Base-by-base conservation (phyloP, 1,139 yeast species). In the Scheffersomyces parashehatae region DNA sequence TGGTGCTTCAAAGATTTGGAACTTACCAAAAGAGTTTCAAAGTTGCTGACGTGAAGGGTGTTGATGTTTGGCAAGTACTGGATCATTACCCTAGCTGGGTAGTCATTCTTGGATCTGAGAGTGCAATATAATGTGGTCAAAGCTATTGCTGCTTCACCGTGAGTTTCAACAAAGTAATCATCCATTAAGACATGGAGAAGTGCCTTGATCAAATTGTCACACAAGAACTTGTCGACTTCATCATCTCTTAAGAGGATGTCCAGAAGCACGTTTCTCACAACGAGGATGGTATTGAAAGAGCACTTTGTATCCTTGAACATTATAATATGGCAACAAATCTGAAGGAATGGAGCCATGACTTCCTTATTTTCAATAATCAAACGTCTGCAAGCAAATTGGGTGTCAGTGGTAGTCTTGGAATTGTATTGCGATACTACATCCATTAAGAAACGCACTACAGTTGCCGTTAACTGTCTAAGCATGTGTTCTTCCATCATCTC, bases 401-500 rank as follows among this genome's bases (percentile, higher is more conserved):
- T 80, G 37, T 81, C 81, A 12, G 74, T 68, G 30, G 77, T 67
- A 24, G 66, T 62, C 46, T 74, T 70, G 16, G 78, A 64, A 53
- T 75, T 72, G 45, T 65, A 66, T 60, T 90, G 97, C 9, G 97
- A 95, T 28, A 88, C 88, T 43, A 90, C 75, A 62, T 93, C 99
- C 70, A 93, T 88, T 52, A 93, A 67, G 56, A 91, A 75, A 48
- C 98, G 72, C 36, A 88, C 97, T n/a, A 88, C 90, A 5, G 95
- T 90, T 1, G 96, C 96, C 0, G 98, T 90, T 43, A 93, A 76
- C 63, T 93, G 98, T 50, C 99, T 75, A 50, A 93, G 72, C 75
- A 93, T 77, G 62, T 93, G 97, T 61, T 93, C 99, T 54, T 93
- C 98, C 88, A 93, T 86, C 95, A 93, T 93, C 61, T 93, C 99